These are phyloP conservation scores for Thelonectria olida DNA, from an alignment of 2,329 filamentous ascomycete genomes.

Conservation along the genomic window DNA sequence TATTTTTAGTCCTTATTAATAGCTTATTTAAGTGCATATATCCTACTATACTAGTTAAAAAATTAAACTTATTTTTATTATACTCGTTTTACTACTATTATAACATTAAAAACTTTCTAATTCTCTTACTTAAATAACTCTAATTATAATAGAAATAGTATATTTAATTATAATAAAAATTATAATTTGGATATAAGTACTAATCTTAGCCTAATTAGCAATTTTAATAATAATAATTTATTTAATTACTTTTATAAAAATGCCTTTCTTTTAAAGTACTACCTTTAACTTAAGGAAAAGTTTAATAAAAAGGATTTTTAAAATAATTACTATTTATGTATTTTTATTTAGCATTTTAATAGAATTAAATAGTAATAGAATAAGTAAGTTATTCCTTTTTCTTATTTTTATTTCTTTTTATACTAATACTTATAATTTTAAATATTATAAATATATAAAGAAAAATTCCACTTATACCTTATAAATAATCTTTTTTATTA, in stretches of 20 bases:
- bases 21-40: too few species aligned
- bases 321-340: neutral
- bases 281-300: neutral
- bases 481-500: neutral
- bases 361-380: neutral
- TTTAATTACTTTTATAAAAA: neutral
- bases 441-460: slow-evolving; percentile 1
- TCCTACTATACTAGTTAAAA: too few species aligned
- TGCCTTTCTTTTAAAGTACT: too few species aligned
- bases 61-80: too few species aligned
- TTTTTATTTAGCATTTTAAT: neutral
- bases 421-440: neutral
- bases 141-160: neutral
- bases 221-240: neutral
- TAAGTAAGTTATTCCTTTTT: too few species aligned
- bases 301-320: neutral
- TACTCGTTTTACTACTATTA: neutral
- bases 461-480: neutral
- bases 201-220: neutral
- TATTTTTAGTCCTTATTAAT: too few species aligned
- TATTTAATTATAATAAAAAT: neutral
- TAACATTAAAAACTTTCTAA: neutral
- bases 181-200: neutral
- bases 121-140: neutral
- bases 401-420: neutral